Base-by-base conservation (phyloP, 1,284 basidiomycete species). In the Fomes fomentarius region DNA sequence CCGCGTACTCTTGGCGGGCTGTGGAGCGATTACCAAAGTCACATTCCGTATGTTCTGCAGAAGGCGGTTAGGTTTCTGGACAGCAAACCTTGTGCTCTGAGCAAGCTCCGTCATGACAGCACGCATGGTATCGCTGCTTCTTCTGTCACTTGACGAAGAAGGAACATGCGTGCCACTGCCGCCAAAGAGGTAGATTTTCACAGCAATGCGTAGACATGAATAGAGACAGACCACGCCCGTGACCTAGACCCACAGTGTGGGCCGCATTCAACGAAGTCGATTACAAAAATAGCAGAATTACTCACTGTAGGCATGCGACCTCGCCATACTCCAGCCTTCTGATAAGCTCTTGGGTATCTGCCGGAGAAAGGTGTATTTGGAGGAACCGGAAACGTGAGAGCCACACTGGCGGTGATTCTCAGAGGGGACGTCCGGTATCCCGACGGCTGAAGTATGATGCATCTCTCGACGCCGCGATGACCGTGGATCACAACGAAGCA, bases 91-190 rank as follows among this genome's bases (percentile, higher is more conserved):
- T 45, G 54, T 33, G 47, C 14, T 42, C 50, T 24, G 24, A 38
- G 17, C 31, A 31, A 37, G 40, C 47, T 40, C 42, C 37, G 39
- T 45, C 40, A 14, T 38, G 40, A 46, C 45, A 43, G 41, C 9
- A 35, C 58, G 48, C 54, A 54, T 60, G 58, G 58, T 50, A 46
- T 46, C 43, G 30, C 33, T 14, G 51, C 58, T 60, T 60, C 58
- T 31, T 17, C 8, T 24, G 45, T 60, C 58, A 56, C 52, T 56
- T 59, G 57, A 59, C 48, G 19, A 31, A 25, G 2, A 53, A 50
- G 37, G 25, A 15, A n/a, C 57, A 59, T 48, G 57, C 40, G 51
- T 42, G 21, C 24, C 10, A 14, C 30, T 48, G 43, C 15, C 41
- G 34, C 44, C 49, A 49, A 50, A 12, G 21, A 17, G 25, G n/a